Conservation (phyloP, 352 stramenopile genomes). For the Globisporangium polare region DNA sequence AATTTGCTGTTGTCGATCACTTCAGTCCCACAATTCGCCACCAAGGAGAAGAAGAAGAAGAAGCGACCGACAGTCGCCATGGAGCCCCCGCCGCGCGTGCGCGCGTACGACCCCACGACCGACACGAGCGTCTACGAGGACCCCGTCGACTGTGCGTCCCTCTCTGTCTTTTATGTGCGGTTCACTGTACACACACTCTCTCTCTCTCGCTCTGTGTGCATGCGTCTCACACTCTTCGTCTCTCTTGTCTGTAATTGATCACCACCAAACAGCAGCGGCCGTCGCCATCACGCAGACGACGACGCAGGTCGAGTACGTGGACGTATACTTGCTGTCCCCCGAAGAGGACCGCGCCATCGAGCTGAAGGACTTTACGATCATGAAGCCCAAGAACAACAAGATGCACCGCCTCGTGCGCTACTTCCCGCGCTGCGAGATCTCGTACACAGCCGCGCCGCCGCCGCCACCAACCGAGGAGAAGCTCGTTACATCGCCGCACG, state of each 20-base stretch:
- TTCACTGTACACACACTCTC: no score
- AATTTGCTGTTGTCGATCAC: no score
- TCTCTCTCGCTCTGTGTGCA: background rate
- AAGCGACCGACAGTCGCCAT: background rate
- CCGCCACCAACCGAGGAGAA: constrained; percentile 47
- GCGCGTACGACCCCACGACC: constrained; percentile 16
- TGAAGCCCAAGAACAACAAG: constrained; percentile 79
- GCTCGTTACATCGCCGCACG: constrained; percentile 43
- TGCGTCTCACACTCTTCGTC: constrained; percentile 3
- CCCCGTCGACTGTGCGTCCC: constrained; percentile 10
- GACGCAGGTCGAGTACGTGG: constrained; percentile 48
- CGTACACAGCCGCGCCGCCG: constrained; percentile 57
- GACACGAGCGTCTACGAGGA: constrained; percentile 10
- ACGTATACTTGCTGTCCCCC: constrained; percentile 69
- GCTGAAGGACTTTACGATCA: constrained; percentile 81
- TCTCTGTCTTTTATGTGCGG: background rate
- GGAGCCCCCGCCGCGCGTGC: constrained; percentile 7
- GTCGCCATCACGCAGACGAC: background rate
- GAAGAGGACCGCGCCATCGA: constrained; percentile 59
- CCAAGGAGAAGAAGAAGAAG: background rate
- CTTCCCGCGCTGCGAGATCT: constrained; percentile 65
- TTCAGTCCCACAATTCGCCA: no score
- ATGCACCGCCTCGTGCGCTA: constrained; percentile 68
- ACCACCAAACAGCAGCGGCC: background rate
- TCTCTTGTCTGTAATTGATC: constrained; percentile 11